These are phyloP conservation scores for Lotmaria passim DNA, from an alignment of 208 protist species.

Conservation along the genomic window DNA sequence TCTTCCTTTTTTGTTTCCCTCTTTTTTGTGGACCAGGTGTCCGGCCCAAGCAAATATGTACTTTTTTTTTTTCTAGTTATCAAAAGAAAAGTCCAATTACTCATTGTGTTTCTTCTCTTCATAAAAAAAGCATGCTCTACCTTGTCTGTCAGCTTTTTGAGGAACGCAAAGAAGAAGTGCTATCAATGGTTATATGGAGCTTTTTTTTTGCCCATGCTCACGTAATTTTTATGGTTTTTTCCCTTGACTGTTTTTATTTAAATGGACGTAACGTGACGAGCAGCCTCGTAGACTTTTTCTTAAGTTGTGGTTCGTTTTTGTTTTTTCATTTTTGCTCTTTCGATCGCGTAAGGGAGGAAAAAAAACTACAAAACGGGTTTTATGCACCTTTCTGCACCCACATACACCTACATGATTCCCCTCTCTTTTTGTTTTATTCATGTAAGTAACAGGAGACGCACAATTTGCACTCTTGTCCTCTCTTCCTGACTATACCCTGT, in stretches of 20 bases:
- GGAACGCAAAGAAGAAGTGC: too few relatives aligned
- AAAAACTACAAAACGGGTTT: background rate
- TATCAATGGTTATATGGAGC: background rate
- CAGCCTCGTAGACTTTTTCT: slow-evolving; percentile 4
- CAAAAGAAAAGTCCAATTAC: too few relatives aligned
- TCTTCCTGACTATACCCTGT: background rate
- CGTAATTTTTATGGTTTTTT: background rate
- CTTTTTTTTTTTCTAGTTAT: slow-evolving; percentile 7
- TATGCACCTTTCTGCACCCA: too few relatives aligned
- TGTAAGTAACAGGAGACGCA: background rate
- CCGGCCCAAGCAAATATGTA: background rate
- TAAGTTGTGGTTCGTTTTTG: too few relatives aligned
- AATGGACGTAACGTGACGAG: slow-evolving; percentile 7
- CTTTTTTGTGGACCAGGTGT: background rate
- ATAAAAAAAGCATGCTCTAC: too few relatives aligned
- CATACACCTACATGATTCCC: background rate
- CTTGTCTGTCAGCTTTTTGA: too few relatives aligned
- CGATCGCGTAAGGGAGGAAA: slow-evolving; percentile 5
- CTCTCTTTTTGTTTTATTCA: background rate
- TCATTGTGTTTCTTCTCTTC: too few relatives aligned
- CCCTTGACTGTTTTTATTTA: too few relatives aligned
- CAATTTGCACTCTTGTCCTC: background rate
- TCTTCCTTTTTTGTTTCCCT: background rate
- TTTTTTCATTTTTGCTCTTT: background rate
- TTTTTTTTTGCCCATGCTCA: background rate